Evolutionary conservation across 2,329 filamentous ascomycete species (phyloP).

Genomic region (Huntiella bhutanensis): DNA sequence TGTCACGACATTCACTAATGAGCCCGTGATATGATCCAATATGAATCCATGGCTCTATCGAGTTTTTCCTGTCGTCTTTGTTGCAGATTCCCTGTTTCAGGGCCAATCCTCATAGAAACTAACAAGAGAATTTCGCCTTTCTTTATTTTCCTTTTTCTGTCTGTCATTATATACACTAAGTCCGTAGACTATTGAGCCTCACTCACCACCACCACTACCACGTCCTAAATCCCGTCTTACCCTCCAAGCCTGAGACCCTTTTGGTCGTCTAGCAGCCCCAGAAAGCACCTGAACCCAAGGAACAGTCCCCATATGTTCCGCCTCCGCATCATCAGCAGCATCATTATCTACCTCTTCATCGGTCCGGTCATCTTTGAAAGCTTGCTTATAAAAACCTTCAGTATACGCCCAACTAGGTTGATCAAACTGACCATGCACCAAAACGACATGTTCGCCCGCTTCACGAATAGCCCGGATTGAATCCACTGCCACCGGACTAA

Average conservation of each 20-base stretch:
- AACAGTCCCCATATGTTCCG: slow-evolving; percentile 16
- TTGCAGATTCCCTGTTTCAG: no score
- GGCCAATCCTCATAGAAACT: no score
- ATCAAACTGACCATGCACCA: slow-evolving; percentile 52
- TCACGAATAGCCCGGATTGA: slow-evolving; percentile 23
- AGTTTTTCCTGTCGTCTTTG: no score
- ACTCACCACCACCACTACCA: slow-evolving; percentile 14
- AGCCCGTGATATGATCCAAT: no score
- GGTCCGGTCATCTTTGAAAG: slow-evolving; percentile 13
- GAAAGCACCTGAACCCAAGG: slow-evolving; percentile 42
- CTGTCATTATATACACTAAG: no score
- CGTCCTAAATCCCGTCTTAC: slow-evolving; percentile 43
- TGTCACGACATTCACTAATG: no score
- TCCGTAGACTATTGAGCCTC: background rate
- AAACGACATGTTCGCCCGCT: slow-evolving; percentile 32
- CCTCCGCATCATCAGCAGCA: slow-evolving; percentile 12
- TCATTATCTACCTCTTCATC: slow-evolving; percentile 20
- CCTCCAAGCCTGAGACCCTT: slow-evolving; percentile 42
- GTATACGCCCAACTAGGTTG: slow-evolving; percentile 51
- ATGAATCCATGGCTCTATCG: no score
- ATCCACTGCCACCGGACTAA: slow-evolving; percentile 36
- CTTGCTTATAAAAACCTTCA: slow-evolving; percentile 35
- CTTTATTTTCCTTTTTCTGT: no score
- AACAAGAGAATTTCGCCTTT: no score
- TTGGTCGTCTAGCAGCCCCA: slow-evolving; percentile 34